Evolutionary conservation across 2,329 filamentous ascomycete genomes (phyloP).

Genomic region (Xylaria sp.): DNA sequence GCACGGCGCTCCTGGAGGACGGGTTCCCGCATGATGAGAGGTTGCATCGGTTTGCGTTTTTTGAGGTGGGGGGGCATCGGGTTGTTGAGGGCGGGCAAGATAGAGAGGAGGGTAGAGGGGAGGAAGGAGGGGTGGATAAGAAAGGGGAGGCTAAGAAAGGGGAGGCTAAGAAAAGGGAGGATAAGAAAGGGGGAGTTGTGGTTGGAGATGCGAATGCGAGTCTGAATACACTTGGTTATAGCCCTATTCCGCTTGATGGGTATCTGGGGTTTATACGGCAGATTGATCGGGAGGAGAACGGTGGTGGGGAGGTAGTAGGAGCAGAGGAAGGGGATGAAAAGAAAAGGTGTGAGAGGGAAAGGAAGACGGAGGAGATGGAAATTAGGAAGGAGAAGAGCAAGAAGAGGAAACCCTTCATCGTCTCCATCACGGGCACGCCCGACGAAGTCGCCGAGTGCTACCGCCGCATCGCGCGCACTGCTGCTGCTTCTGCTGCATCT

Average conservation of each 20-base stretch:
- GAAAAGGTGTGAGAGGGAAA: constrained; percentile 18
- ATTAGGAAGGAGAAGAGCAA: not conserved
- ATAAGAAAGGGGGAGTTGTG: too few relatives aligned
- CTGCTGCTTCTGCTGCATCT: too few relatives aligned
- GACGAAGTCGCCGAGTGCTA: constrained; percentile 69
- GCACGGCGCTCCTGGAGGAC: constrained; percentile 70
- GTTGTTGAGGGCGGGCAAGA: constrained; percentile 30
- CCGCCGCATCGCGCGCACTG: constrained; percentile 54
- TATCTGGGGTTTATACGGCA: constrained; percentile 60
- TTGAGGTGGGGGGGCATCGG: constrained; percentile 57
- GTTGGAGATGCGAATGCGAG: constrained; percentile 51
- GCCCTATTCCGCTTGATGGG: constrained; percentile 66
- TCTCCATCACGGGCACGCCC: constrained; percentile 76
- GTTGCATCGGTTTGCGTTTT: constrained; percentile 74
- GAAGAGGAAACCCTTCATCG: constrained; percentile 68
- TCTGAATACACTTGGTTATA: constrained; percentile 81
- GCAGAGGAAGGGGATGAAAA: constrained; percentile 26
- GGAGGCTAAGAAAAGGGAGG: too few relatives aligned
- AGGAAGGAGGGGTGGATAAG: constrained; percentile 32
- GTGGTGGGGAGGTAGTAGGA: constrained; percentile 31
- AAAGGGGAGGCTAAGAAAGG: too few relatives aligned
- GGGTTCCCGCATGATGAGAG: constrained; percentile 72
- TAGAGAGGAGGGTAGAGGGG: constrained; percentile 9
- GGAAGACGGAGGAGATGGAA: constrained; percentile 24
- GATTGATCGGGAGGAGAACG: constrained; percentile 53